A percentile compares a stretch with the other conserved stretches of the same genome.
Conservation (phyloP, 75 land plant species). For the Selaginella tamariscina region DNA sequence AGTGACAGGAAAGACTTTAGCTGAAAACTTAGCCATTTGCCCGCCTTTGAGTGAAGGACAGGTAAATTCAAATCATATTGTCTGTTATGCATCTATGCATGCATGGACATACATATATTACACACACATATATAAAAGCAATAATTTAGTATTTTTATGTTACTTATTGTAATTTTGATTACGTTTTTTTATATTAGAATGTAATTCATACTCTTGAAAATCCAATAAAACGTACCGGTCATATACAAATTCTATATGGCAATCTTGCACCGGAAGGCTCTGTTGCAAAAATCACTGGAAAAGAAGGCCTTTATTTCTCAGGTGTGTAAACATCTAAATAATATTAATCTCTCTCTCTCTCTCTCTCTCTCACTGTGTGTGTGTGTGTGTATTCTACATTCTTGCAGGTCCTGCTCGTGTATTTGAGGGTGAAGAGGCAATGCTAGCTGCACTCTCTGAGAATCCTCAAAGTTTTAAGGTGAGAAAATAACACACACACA, state of each 20-base stretch:
- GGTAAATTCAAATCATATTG: constrained; percentile 23
- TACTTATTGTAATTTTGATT: not conserved
- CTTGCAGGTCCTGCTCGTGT: constrained; percentile 83
- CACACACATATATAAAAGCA: no score
- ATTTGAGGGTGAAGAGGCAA: constrained; percentile 93
- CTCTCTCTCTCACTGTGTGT: not conserved
- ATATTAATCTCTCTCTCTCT: not conserved
- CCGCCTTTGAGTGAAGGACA: constrained; percentile 69
- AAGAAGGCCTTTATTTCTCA: constrained; percentile 86
- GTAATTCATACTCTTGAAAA: constrained; percentile 50
- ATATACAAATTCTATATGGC: constrained; percentile 78
- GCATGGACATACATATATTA: no score
- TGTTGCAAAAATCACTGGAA: constrained; percentile 97
- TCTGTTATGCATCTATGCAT: not conserved
- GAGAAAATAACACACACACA: no score
- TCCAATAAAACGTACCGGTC: constrained; percentile 89
- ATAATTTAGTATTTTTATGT: not conserved
- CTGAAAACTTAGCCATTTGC: constrained; percentile 54
- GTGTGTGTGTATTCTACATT: not conserved
- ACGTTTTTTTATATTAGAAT: constrained; percentile 35
- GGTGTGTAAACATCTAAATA: constrained; percentile 31
- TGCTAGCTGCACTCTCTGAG: constrained; percentile 76
- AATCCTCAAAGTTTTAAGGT: constrained; percentile 82
- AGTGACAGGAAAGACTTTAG: constrained; percentile 95
- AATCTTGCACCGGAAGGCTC: constrained; percentile 95